A percentile compares a stretch with the other conserved stretches of the same genome.
These are phyloP conservation scores for Eucalyptus regnans DNA, from an alignment of 345 rosid genomes.

Conservation along the genomic window DNA sequence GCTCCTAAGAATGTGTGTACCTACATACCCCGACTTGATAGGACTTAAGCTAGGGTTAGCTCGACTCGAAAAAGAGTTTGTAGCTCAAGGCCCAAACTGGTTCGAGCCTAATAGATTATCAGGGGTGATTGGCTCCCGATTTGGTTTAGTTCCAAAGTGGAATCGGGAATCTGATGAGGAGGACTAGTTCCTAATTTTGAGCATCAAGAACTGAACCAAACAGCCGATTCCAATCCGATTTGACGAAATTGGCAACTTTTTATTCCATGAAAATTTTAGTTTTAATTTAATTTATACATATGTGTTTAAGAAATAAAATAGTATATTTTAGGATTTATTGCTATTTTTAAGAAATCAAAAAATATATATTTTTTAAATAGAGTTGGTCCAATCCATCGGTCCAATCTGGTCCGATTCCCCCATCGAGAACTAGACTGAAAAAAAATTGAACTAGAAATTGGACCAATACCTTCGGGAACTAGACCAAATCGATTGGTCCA, in stretches of 20 bases:
- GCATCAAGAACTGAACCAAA: fast-evolving
- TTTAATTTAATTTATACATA: no score
- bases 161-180: fast-evolving
- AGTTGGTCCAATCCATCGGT: fast-evolving
- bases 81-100: fast-evolving
- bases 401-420: fast-evolving
- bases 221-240: fast-evolving
- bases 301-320: no score
- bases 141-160: fast-evolving
- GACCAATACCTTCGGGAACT: fast-evolving
- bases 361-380: fast-evolving
- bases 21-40: no score
- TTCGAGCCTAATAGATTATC: no score
- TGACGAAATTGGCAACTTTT: fast-evolving
- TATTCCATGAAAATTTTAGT: no score
- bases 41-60: no score
- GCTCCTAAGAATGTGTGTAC: no score
- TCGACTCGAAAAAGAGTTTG: fast-evolving
- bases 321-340: no score
- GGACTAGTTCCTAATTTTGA: no score
- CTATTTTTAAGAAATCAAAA: no score
- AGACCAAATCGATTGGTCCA: fast-evolving
- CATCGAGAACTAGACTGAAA: fast-evolving
- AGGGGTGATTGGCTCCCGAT: no score
- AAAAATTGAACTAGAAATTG: fast-evolving